phyloP scores from a whole-genome alignment of 352 stramenopile species.

The Phytophthora kernoviae region DNA sequence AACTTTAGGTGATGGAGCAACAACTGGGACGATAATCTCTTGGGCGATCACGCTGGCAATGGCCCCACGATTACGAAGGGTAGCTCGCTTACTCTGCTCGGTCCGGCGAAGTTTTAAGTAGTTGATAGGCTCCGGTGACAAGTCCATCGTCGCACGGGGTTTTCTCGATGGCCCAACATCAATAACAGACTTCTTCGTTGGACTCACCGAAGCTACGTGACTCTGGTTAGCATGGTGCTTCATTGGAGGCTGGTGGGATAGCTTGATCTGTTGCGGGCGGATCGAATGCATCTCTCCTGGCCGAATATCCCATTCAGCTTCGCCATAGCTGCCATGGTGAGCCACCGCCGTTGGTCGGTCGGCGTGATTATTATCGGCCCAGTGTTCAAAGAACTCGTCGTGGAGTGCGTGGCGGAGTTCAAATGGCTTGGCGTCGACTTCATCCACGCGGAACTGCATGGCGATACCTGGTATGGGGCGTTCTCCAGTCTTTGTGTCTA shows the following conservation, averaged over 20 bases:
- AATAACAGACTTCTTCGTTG: conserved; percentile 8
- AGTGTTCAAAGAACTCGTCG: conserved; percentile 5
- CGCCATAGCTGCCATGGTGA: neutral
- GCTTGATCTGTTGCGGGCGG: conserved; percentile 26
- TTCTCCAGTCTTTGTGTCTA: conserved; percentile 6
- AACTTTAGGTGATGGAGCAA: conserved; percentile 11
- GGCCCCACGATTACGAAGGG: conserved; percentile 50
- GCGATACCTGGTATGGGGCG: neutral
- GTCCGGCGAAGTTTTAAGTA: conserved; percentile 71
- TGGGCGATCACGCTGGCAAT: conserved; percentile 39
- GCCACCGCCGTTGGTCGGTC: neutral
- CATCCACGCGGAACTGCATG: conserved; percentile 29
- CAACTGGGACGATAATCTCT: conserved; percentile 55
- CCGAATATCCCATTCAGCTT: conserved; percentile 21
- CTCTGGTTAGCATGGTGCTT: conserved; percentile 17
- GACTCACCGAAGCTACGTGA: conserved; percentile 3
- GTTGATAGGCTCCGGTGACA: conserved; percentile 55
- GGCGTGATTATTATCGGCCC: conserved; percentile 8
- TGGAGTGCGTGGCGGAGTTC: conserved; percentile 3
- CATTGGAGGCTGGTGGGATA: conserved; percentile 2
- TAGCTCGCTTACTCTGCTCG: conserved; percentile 51
- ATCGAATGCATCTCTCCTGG: conserved; percentile 33
- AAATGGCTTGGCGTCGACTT: conserved; percentile 1
- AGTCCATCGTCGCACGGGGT: conserved; percentile 9
- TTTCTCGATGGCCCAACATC: conserved; percentile 7